A percentile compares a stretch with the other conserved stretches of the same genome.
Conservation (phyloP, 192 early-diverging fungal genomes). For the Haplosporangium gracile region DNA sequence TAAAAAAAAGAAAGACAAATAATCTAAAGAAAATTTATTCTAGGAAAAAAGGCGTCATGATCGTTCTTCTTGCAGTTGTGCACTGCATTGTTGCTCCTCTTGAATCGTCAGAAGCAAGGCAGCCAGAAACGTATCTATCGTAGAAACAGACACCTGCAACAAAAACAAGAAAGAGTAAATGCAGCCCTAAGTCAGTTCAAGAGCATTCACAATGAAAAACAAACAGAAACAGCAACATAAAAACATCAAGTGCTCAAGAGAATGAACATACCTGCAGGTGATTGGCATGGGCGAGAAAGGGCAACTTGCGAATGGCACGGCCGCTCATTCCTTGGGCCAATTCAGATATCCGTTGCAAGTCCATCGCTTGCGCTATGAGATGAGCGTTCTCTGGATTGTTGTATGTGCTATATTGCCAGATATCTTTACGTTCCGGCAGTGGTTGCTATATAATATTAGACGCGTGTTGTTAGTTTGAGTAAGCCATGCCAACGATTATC, state of each 20-base stretch:
- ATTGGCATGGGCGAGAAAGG: conserved; percentile 69
- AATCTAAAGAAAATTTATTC: neutral
- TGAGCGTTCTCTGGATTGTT: neutral
- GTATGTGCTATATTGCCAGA: neutral
- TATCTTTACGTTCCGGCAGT: neutral
- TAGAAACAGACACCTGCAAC: neutral
- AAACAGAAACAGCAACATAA: neutral
- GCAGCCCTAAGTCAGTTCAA: neutral
- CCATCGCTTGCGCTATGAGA: neutral
- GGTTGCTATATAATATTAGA: neutral
- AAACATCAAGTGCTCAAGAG: neutral
- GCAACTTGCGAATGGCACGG: conserved; percentile 63
- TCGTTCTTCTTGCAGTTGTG: neutral
- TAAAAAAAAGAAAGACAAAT: neutral
- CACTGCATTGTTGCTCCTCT: conserved; percentile 12
- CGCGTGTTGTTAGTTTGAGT: neutral
- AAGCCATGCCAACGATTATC: neutral
- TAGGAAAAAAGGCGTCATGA: neutral
- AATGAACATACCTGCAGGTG: conserved; percentile 52
- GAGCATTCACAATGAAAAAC: neutral
- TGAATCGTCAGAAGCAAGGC: conserved; percentile 17
- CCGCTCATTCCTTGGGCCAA: conserved; percentile 60
- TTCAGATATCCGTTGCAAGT: conserved; percentile 31
- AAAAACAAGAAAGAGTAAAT: neutral
- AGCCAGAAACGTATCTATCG: conserved; percentile 17